Percentiles rank a stretch among this genome's conserved stretches.
phyloP scores from a whole-genome alignment of 495 filamentous ascomycete genomes.

The Friedmanniomyces simplex region DNA sequence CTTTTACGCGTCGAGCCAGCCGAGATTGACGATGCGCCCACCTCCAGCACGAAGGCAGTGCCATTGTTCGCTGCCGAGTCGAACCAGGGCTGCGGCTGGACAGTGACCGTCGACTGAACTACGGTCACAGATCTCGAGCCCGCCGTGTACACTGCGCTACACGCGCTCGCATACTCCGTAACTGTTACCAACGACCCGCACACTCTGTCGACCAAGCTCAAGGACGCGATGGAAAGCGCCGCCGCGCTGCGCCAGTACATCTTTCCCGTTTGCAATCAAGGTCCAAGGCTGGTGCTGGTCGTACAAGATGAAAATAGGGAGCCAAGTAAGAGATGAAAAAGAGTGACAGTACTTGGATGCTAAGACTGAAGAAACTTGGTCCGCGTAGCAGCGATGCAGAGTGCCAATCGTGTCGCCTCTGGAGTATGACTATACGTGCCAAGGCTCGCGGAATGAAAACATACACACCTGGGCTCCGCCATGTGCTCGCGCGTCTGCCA shows the following conservation, averaged over 20 bases:
- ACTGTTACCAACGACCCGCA: constrained; percentile 7
- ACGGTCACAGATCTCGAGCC: constrained; percentile 6
- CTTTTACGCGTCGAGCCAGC: constrained; percentile 1
- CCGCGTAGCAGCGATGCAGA: neutral
- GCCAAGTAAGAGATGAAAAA: neutral
- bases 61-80: constrained; percentile 17
- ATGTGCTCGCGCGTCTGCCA: neutral
- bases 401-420: neutral
- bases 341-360: neutral
- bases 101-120: constrained; percentile 16
- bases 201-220: neutral
- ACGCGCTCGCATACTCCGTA: constrained; percentile 6
- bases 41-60: constrained; percentile 16
- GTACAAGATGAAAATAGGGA: neutral
- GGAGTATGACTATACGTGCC: neutral
- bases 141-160: constrained; percentile 14
- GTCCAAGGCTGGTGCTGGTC: neutral
- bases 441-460: constrained; percentile 9
- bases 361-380: neutral
- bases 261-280: neutral
- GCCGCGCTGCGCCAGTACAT: constrained; percentile 6
- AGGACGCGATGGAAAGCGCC: neutral
- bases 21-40: neutral
- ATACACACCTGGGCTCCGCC: neutral
- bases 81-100: constrained; percentile 9